A percentile compares a stretch with the other conserved stretches of the same genome.
These are phyloP conservation scores for Penicillium hordei DNA, from an alignment of 2,329 filamentous ascomycete species.

Conservation along the genomic window DNA sequence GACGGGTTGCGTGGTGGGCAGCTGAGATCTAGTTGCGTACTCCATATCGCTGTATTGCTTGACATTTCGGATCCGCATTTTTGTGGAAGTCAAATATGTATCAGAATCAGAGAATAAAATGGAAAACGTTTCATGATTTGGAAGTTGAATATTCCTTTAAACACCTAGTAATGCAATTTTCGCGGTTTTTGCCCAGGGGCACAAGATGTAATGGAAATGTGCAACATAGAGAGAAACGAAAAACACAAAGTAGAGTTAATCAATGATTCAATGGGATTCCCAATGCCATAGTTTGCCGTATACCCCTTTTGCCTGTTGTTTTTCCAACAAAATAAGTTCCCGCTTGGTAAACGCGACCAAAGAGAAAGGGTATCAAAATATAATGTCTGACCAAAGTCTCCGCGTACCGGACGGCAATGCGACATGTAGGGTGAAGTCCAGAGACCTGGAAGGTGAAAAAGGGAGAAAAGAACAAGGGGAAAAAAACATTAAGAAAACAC, in stretches of 20 bases:
- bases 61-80: not conserved
- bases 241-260: not conserved
- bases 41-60: not conserved
- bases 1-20: constrained; percentile 6
- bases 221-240: not conserved
- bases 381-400: constrained; percentile 21
- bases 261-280: not conserved
- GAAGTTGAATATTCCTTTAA: not conserved
- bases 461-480: not conserved
- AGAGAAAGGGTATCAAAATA: constrained; percentile 36
- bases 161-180: constrained; percentile 9
- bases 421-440: constrained; percentile 1
- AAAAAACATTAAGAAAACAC: constrained; percentile 1
- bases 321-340: constrained; percentile 12
- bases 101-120: not conserved
- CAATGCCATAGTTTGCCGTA: constrained; percentile 8
- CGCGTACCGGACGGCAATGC: constrained; percentile 16
- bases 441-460: constrained; percentile 7
- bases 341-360: constrained; percentile 19
- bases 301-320: constrained; percentile 8
- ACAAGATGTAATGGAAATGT: not conserved
- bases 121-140: not conserved
- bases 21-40: constrained; percentile 1
- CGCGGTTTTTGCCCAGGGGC: not conserved
- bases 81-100: not conserved